Base-by-base conservation (phyloP, 768 basidiomycete species). In the Mycena maculata region DNA sequence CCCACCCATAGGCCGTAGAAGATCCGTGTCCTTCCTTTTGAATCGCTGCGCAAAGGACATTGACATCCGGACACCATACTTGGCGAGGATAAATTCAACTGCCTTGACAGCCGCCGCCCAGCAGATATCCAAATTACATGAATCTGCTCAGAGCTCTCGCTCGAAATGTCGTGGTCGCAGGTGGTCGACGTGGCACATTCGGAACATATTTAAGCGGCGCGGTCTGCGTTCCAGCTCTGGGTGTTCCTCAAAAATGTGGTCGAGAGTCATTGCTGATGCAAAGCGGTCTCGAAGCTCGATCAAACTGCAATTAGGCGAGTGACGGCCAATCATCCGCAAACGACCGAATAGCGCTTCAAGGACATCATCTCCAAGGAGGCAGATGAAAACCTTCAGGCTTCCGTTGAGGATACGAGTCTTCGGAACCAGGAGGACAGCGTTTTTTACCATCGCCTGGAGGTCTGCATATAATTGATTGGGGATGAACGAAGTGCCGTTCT, bases 321-420 rank as follows among this genome's bases (percentile, higher is more conserved):
- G 61, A 0, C 50, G 52, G 22, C 61, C 50, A 30, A 68, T 62
- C 56, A 67, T 76, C 13, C 63, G 68, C 9, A 63, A 45, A 0
- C 71, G 60, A 1, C 76, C 76, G 68, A 79, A 80, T 0, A 78
- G 55, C 1, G 71, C 49, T 50, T 80, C 76, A 8, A 80, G 72
- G 0, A 71, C 68, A 59, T 80, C 74, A 45, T 76, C 73, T 7
- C 79, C 76, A 22, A 70, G 30, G 33, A 23, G 60, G 57, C 47
- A 49, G 27, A 36, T 71, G 72, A 39, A 75, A 74, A 44, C 56
- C 1, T 59, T 54, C 1, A 30, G 27, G 6, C 47, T 3, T 1
- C 62, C 64, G 63, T 80, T 70, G 3, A 78, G 62, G 16, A 65
- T 3, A 50, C 71, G 59, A 27, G 75, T 74, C 25, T 77, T 64